phyloP scores from a whole-genome alignment of 75 land plant genomes.

The Cunninghamia lanceolata region DNA sequence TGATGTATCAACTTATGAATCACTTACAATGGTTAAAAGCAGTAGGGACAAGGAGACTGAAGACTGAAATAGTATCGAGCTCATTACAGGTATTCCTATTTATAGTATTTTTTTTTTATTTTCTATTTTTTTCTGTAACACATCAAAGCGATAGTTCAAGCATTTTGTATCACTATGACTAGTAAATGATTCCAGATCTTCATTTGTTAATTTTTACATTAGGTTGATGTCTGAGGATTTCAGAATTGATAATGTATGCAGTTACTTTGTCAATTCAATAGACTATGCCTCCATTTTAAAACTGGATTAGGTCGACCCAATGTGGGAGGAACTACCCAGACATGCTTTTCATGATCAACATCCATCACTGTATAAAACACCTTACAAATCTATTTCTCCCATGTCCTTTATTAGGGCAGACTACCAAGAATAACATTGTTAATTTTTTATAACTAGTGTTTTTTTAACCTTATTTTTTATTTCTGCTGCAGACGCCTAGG shows the following conservation, averaged over 20 bases:
- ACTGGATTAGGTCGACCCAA: slow-evolving; percentile 68
- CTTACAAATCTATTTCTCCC: background rate
- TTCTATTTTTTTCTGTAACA: background rate
- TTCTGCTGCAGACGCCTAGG: no score
- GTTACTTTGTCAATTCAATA: slow-evolving; percentile 38
- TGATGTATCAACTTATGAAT: slow-evolving; percentile 37
- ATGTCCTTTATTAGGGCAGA: background rate
- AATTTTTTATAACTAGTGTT: no score
- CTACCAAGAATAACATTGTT: background rate
- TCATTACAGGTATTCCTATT: slow-evolving; percentile 45
- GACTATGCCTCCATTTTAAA: slow-evolving; percentile 48
- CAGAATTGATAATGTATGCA: slow-evolving; percentile 15
- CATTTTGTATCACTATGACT: background rate
- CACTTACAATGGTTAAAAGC: slow-evolving; percentile 33
- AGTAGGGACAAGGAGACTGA: slow-evolving; percentile 26
- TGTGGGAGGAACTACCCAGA: slow-evolving; percentile 3
- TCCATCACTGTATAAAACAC: background rate
- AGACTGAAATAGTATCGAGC: slow-evolving; percentile 58
- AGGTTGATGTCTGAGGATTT: background rate
- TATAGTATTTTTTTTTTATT: background rate
- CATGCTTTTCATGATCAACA: background rate
- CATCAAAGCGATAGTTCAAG: background rate
- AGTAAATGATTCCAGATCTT: background rate
- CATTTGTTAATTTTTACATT: background rate
- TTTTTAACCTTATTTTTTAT: no score